A percentile compares a stretch with the other conserved stretches of the same genome.
Evolutionary conservation across 176 grass and related monocot species (phyloP).

Genomic region (Eleusine coracana): DNA sequence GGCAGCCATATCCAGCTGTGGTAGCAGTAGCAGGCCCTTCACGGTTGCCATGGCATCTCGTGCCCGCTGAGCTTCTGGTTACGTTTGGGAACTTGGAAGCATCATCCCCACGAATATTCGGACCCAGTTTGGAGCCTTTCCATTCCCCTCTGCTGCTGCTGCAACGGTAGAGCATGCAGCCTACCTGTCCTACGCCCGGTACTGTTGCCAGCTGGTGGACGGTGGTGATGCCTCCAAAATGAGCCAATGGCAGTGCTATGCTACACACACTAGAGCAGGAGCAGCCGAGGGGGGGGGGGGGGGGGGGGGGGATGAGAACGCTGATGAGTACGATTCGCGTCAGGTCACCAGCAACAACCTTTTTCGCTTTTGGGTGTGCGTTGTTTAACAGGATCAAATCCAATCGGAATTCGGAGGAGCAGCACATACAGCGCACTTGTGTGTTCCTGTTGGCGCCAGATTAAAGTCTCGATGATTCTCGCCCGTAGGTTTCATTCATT

Average conservation of each 20-base stretch:
- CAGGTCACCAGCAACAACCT: not conserved
- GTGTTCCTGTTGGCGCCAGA: not conserved
- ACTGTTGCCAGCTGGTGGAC: not conserved
- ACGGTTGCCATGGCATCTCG: not conserved
- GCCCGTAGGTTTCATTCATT: not conserved
- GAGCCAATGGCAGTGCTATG: slow-evolving; percentile 9
- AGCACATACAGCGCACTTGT: no score
- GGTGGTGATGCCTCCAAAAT: slow-evolving; percentile 13
- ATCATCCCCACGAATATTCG: not conserved
- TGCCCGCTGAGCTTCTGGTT: not conserved
- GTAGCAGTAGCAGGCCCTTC: no score
- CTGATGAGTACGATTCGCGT: not conserved
- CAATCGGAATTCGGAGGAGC: not conserved
- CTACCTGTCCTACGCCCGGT: not conserved
- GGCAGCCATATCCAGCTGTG: no score
- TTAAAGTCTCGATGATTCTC: not conserved
- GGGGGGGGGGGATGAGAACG: not conserved
- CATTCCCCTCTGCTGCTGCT: not conserved
- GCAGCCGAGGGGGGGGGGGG: not conserved
- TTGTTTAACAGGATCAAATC: not conserved
- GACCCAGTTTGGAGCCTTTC: not conserved
- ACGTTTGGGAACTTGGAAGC: not conserved
- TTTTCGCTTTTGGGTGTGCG: not conserved
- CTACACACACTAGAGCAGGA: not conserved
- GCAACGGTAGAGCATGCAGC: not conserved